These are phyloP conservation scores for Saccharomycopsis fermentans DNA, from an alignment of 805 yeast species.

Conservation along the genomic window DNA sequence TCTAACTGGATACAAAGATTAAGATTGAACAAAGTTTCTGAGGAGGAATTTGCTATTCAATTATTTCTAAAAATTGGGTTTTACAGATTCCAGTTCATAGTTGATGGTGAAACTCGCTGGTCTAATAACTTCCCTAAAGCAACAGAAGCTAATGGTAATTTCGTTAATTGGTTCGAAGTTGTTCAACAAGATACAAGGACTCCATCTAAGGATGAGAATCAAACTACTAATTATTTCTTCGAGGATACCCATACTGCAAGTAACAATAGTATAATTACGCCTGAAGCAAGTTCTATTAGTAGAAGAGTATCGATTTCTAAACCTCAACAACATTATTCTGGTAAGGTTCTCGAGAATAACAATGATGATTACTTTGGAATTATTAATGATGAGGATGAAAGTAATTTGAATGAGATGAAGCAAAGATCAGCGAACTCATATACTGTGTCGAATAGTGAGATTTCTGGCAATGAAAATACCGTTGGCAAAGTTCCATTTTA, in stretches of 20 bases:
- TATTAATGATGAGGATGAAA: constrained; percentile 10
- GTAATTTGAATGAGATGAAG: constrained; percentile 5
- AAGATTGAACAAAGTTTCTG: constrained; percentile 44
- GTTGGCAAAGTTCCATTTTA: neutral
- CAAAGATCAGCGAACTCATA: constrained; percentile 6
- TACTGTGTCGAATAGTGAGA: constrained; percentile 10
- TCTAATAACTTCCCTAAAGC: constrained; percentile 88
- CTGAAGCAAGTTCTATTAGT: neutral
- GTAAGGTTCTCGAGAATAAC: constrained; percentile 74
- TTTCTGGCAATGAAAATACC: neutral
- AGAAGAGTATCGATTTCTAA: constrained; percentile 19
- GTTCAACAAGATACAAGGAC: constrained; percentile 15
- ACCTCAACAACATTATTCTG: constrained; percentile 32
- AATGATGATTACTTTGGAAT: constrained; percentile 32
- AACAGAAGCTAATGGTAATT: constrained; percentile 93
- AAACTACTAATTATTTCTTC: constrained; percentile 16
- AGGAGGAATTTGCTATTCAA: constrained; percentile 50
- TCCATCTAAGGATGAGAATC: neutral
- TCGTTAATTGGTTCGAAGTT: constrained; percentile 84
- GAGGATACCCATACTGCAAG: constrained; percentile 14
- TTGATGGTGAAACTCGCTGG: constrained; percentile 84
- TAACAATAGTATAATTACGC: neutral
- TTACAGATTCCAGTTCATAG: constrained; percentile 85
- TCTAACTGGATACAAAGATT: constrained; percentile 98
- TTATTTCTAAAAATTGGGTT: constrained; percentile 81